These are phyloP conservation scores for Macadamia integrifolia DNA, from an alignment of 164 flowering plant genomes.

Conservation along the genomic window DNA sequence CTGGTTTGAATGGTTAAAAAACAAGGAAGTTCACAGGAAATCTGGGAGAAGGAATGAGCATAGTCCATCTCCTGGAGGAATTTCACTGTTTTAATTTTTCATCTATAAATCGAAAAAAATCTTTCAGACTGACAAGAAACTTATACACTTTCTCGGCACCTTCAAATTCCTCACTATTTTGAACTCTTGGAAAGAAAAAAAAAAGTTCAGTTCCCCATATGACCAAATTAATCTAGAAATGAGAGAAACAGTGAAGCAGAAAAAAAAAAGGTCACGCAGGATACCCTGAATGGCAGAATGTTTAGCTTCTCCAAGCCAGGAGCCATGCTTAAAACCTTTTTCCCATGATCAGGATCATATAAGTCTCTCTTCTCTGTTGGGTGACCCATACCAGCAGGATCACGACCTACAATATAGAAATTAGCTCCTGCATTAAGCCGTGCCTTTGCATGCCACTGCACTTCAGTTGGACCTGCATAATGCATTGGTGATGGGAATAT, in stretches of 20 bases:
- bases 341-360: slow-evolving; percentile 97
- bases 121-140: background rate
- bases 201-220: no score
- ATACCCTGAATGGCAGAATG: slow-evolving; percentile 87
- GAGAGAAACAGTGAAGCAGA: background rate
- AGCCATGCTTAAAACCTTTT: slow-evolving; percentile 93
- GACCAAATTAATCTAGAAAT: no score
- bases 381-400: slow-evolving; percentile 98
- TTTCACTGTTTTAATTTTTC: background rate
- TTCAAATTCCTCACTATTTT: background rate
- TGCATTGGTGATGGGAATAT: slow-evolving; percentile 99
- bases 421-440: slow-evolving; percentile 96
- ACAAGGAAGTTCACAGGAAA: background rate
- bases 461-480: slow-evolving; percentile 98
- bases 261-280: background rate
- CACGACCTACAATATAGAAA: slow-evolving; percentile 95
- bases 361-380: slow-evolving; percentile 91
- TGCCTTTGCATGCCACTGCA: slow-evolving; percentile 99
- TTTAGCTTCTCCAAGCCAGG: slow-evolving; percentile 88
- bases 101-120: background rate
- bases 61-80: background rate
- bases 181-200: background rate
- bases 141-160: background rate
- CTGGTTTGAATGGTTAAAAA: background rate
- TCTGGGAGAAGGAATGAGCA: background rate